A percentile compares a stretch with the other conserved stretches of the same genome.
Evolutionary conservation across 2,329 filamentous ascomycete species (phyloP).

Genomic region (Corynespora cassiicola): DNA sequence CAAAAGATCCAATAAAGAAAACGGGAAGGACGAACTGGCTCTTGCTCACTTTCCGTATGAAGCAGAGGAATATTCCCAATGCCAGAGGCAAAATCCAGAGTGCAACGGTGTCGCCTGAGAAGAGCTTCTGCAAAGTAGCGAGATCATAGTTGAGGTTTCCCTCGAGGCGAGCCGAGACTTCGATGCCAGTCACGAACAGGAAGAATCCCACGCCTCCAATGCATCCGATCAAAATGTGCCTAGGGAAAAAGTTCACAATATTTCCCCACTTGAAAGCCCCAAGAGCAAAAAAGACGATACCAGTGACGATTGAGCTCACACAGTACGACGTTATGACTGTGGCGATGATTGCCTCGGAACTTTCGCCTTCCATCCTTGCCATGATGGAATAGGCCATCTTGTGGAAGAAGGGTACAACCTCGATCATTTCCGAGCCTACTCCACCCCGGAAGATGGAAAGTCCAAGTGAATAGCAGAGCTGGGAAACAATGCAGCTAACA

Average conservation of each 20-base stretch:
- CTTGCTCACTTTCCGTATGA: slow-evolving; percentile 75
- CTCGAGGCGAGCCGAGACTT: slow-evolving; percentile 88
- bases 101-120: slow-evolving; percentile 74
- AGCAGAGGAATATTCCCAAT: slow-evolving; percentile 77
- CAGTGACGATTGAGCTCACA: slow-evolving; percentile 88
- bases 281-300: slow-evolving; percentile 89
- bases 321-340: slow-evolving; percentile 94
- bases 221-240: slow-evolving; percentile 94
- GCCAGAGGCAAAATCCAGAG: slow-evolving; percentile 84
- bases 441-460: slow-evolving; percentile 90
- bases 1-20: slow-evolving; percentile 82
- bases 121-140: slow-evolving; percentile 75
- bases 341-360: slow-evolving; percentile 85
- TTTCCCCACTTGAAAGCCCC: slow-evolving; percentile 87
- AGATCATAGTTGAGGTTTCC: slow-evolving; percentile 84
- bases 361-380: slow-evolving; percentile 75
- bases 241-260: slow-evolving; percentile 94
- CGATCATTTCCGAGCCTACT: slow-evolving; percentile 96
- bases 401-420: slow-evolving; percentile 98
- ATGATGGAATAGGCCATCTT: slow-evolving; percentile 96
- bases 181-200: slow-evolving; percentile 86
- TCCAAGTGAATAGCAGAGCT: slow-evolving; percentile 83
- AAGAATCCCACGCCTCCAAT: slow-evolving; percentile 98
- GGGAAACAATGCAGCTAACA: slow-evolving; percentile 93
- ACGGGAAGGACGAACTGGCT: slow-evolving; percentile 86